Percentiles rank a stretch among this genome's conserved stretches.
These are phyloP conservation scores for Ceratocystis eucalypticola DNA, from an alignment of 2,329 filamentous ascomycete genomes.

Conservation along the genomic window DNA sequence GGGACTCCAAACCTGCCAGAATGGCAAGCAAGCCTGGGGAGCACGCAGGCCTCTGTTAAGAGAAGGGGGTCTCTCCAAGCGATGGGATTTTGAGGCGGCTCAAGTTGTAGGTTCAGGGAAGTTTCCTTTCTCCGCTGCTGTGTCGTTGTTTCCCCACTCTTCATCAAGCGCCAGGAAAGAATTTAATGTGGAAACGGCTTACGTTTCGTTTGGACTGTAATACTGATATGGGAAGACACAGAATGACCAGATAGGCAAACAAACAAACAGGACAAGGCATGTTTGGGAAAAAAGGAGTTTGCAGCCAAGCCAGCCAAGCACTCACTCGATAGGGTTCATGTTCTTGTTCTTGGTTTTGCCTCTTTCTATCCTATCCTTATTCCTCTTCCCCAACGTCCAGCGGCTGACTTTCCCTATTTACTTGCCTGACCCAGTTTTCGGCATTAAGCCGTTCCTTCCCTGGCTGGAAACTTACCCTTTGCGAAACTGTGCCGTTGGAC, in stretches of 20 bases:
- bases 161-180: neutral
- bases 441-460: constrained; percentile 10
- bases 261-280: neutral
- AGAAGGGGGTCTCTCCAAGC: neutral
- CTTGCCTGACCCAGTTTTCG: constrained; percentile 8
- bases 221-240: neutral
- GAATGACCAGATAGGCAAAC: neutral
- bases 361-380: neutral
- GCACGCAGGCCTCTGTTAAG: neutral
- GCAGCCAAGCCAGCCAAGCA: neutral
- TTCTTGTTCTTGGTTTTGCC: neutral
- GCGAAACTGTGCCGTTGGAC: constrained; percentile 9
- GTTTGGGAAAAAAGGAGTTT: neutral
- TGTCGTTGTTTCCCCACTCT: neutral
- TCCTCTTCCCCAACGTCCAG: neutral
- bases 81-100: neutral
- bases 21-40: neutral
- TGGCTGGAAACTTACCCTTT: neutral
- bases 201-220: neutral
- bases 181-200: neutral
- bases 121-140: neutral
- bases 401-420: neutral
- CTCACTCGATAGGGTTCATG: neutral
- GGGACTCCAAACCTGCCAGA: constrained; percentile 12
- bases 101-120: neutral